These are phyloP conservation scores for Thermothelomyces thermophilus DNA, from an alignment of 2,329 filamentous ascomycete species.

Conservation along the genomic window DNA sequence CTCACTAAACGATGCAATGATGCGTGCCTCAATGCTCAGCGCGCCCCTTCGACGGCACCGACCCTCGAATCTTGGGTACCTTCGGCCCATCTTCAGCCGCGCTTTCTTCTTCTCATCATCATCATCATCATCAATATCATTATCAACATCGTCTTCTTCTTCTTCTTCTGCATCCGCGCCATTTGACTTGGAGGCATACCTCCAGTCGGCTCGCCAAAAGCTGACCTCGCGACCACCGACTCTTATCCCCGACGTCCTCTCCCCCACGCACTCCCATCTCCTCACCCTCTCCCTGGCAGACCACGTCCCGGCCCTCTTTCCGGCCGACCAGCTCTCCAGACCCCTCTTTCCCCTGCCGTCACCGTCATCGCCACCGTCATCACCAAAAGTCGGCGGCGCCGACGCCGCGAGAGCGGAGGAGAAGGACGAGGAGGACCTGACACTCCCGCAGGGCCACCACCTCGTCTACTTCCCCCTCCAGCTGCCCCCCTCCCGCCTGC, in stretches of 20 bases:
- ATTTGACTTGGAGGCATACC: constrained; percentile 15
- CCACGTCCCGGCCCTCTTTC: constrained; percentile 48
- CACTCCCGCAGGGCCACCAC: constrained; percentile 65
- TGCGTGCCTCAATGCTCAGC: background rate
- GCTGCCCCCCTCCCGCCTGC: constrained; percentile 53
- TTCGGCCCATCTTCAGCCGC: background rate
- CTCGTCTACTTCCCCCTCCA: constrained; percentile 80
- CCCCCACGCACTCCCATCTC: constrained; percentile 57
- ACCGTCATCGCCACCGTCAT: background rate
- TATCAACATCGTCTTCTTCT: background rate
- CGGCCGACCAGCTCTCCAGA: constrained; percentile 57
- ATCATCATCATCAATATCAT: background rate
- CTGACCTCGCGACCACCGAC: constrained; percentile 14
- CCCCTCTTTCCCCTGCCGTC: constrained; percentile 31
- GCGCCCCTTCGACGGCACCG: no score
- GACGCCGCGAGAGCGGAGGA: no score
- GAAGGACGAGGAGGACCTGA: background rate
- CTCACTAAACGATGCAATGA: background rate
- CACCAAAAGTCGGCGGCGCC: background rate
- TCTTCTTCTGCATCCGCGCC: constrained; percentile 1
- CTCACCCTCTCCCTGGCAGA: constrained; percentile 53
- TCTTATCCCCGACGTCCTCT: constrained; percentile 39
- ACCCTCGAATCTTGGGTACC: no score
- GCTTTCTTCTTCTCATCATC: background rate
- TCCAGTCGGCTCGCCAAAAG: constrained; percentile 8